Evolutionary conservation across 129 eudicot genomes (phyloP).

Genomic region (Apium graveolens): DNA sequence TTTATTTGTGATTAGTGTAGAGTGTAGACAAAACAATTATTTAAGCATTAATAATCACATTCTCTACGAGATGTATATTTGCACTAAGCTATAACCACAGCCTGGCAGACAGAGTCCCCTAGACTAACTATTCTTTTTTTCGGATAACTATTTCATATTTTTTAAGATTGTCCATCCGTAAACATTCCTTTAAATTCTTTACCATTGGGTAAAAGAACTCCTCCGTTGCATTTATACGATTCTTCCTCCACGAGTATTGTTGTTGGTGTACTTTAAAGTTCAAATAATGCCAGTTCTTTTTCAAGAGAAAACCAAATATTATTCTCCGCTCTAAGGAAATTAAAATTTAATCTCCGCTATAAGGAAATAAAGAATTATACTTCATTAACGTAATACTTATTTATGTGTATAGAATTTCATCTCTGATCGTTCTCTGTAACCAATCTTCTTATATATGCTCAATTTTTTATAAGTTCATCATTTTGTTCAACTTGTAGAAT

Average conservation of each 20-base stretch:
- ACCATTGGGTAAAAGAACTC: neutral
- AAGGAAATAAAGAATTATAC: no score
- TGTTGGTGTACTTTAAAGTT: neutral
- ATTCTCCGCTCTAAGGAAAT: no score
- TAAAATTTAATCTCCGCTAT: no score
- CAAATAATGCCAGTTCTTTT: neutral
- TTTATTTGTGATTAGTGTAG: neutral
- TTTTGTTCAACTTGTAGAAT: neutral
- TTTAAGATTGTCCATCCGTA: neutral
- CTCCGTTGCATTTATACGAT: neutral
- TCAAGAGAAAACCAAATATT: no score
- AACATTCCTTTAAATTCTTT: neutral
- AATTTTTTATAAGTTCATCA: neutral
- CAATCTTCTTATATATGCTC: neutral
- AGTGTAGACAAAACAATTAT: no score
- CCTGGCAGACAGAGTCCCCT: neutral
- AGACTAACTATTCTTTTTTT: neutral
- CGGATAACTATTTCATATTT: neutral
- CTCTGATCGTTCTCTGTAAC: neutral
- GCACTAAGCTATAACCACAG: neutral
- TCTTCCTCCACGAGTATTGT: neutral
- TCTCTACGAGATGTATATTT: neutral
- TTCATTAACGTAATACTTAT: no score
- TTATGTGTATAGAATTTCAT: neutral
- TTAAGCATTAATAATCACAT: neutral